phyloP scores from a whole-genome alignment of 2,329 filamentous ascomycete species.

The Rhinocladiella mackenziei region DNA sequence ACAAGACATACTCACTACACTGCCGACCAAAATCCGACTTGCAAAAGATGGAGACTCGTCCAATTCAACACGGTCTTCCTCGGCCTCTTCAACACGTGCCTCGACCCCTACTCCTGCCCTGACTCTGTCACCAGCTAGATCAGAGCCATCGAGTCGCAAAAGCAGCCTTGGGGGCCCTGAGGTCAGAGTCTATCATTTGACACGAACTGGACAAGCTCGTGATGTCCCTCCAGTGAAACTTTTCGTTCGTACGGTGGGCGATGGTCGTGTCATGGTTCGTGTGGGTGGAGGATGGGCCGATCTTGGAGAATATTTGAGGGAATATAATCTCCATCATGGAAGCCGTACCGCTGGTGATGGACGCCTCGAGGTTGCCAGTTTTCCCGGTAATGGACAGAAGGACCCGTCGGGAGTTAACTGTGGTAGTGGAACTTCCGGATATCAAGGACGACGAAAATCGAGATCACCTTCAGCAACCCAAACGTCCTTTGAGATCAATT shows the following conservation, averaged over 20 bases:
- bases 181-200: conserved; percentile 89
- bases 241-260: conserved; percentile 87
- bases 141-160: conserved; percentile 34
- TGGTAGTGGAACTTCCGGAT: not conserved
- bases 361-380: conserved; percentile 53
- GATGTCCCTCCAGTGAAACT: conserved; percentile 73
- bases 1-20: conserved; percentile 68
- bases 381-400: conserved; percentile 33
- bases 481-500: conserved; percentile 6
- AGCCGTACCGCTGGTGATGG: conserved; percentile 57
- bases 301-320: conserved; percentile 86
- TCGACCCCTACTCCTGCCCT: conserved; percentile 64
- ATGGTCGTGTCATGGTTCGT: conserved; percentile 93
- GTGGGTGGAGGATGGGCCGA: conserved; percentile 99
- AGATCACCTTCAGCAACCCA: conserved; percentile 14
- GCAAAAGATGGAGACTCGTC: conserved; percentile 39
- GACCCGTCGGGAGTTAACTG: conserved; percentile 4
- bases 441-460: conserved; percentile 11
- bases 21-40: conserved; percentile 75
- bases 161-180: conserved; percentile 59
- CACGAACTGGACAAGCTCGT: conserved; percentile 63
- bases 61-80: conserved; percentile 33
- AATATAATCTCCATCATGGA: conserved; percentile 85
- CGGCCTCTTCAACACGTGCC: conserved; percentile 40
- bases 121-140: conserved; percentile 58